Base-by-base conservation (phyloP, 805 yeast species). In the Metschnikowia continentalis region DNA sequence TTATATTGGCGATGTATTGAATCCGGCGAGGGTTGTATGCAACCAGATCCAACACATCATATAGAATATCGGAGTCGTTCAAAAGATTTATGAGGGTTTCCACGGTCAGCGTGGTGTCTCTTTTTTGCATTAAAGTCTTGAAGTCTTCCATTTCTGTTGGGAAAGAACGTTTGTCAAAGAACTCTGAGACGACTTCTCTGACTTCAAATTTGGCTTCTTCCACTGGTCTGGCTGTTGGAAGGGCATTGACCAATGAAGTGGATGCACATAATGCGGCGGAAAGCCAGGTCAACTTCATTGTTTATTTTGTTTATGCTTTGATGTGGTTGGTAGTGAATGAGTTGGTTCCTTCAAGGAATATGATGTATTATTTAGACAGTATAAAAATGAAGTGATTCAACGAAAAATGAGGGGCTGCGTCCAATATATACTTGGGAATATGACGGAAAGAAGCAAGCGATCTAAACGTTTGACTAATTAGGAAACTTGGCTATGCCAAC, bases 41-140 rank as follows among this genome's bases (percentile, higher is more conserved):
- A 20, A 69, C 60, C 32, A 61, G 65, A 51, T 74, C 75, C 45
- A 74, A 62, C n/a, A 63, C 62, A 13, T 55, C 56, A 57, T 66
- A 74, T 38, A 74, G 52, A 20, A 74, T 53, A 22, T 71, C 73
- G 0, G 76, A 61, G 13, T 47, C 51, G 55, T 74, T 72, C 20
- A 72, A 55, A 6, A 61, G 47, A 5, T 54, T 42, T 17, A 72
- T 50, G 4, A 67, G 48, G 6, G 49, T 39, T 35, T 61, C 71
- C 14, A 69, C 54, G 3, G 66, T 57, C 20, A 53, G 48, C 35
- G 63, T 62, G 3, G 48, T 37, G 37, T 60, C 72, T 58, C 59
- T 61, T 58, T 49, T 48, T 15, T 36, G 50, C 6, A 41, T 17
- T 40, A 51, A 17, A 20, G 48, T 51, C 5, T 52, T 43, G 35